These are phyloP conservation scores for Simmondsia chinensis DNA, from an alignment of 148 eudicot genomes.

Conservation along the genomic window DNA sequence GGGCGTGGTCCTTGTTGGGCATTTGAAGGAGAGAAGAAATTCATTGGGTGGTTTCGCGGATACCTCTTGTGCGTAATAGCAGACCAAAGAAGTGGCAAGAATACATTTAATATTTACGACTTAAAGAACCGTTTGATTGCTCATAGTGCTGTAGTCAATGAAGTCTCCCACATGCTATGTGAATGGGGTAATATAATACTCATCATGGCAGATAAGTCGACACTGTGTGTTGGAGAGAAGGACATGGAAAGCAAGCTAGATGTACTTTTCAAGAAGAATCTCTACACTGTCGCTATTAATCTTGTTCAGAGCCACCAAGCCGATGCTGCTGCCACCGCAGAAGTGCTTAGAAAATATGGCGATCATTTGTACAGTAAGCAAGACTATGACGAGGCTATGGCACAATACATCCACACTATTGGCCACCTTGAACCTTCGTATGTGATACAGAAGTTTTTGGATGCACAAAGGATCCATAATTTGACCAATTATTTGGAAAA, in stretches of 20 bases:
- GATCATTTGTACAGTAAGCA: constrained; percentile 90
- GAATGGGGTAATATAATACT: constrained; percentile 98
- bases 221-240: constrained; percentile 78
- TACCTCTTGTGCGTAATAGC: constrained; percentile 81
- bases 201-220: constrained; percentile 79
- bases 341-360: constrained; percentile 92
- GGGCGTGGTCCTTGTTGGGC: constrained; percentile 99
- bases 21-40: constrained; percentile 92
- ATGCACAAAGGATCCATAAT: constrained; percentile 95
- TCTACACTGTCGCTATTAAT: constrained; percentile 93
- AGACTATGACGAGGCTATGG: constrained; percentile 91
- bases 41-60: constrained; percentile 96
- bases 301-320: constrained; percentile 97
- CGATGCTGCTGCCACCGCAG: constrained; percentile 99
- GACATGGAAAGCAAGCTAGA: constrained; percentile 99
- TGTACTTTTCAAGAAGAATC: constrained; percentile 89
- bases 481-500: constrained; percentile 93
- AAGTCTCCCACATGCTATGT: constrained; percentile 88
- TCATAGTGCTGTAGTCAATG: constrained; percentile 60
- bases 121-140: constrained; percentile 85
- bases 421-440: constrained; percentile 95
- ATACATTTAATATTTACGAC: constrained; percentile 83
- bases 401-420: constrained; percentile 87
- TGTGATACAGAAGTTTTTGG: constrained; percentile 95
- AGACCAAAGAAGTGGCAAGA: constrained; percentile 74